Percentiles rank a stretch among this genome's conserved stretches.
phyloP scores from a whole-genome alignment of 148 eudicot genomes.

The Nepenthes mirabilis region DNA sequence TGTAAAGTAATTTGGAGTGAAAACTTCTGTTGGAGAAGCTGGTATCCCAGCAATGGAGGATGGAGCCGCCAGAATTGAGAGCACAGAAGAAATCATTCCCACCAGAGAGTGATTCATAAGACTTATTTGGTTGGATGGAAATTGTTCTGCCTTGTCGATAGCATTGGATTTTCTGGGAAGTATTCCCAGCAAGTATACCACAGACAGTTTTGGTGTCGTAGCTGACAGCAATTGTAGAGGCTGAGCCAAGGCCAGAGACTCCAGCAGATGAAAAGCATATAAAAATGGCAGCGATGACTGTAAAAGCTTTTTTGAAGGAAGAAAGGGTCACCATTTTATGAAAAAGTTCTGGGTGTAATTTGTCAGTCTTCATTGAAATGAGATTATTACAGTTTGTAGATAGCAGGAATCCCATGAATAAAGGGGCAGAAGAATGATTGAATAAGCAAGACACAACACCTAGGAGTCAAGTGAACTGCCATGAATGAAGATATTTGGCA shows the following conservation, averaged over 20 bases:
- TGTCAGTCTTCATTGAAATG: not conserved
- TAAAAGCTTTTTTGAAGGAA: slow-evolving; percentile 1
- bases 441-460: too few species aligned
- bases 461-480: too few species aligned
- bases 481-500: not conserved
- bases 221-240: slow-evolving; percentile 31
- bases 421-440: too few species aligned
- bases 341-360: slow-evolving; percentile 1
- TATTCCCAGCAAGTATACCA: slow-evolving; percentile 35
- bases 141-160: slow-evolving; percentile 13
- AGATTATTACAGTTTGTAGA: not conserved
- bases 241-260: slow-evolving; percentile 26
- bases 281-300: slow-evolving; percentile 9
- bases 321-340: slow-evolving; percentile 11
- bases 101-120: slow-evolving; percentile 34
- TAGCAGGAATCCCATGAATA: too few species aligned
- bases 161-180: slow-evolving; percentile 31
- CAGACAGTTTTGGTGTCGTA: slow-evolving; percentile 25
- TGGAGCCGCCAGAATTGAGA: slow-evolving; percentile 24
- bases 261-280: slow-evolving; percentile 2
- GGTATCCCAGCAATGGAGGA: slow-evolving; percentile 43
- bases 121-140: slow-evolving; percentile 21
- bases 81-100: slow-evolving; percentile 35
- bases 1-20: slow-evolving; percentile 12
- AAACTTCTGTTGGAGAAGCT: slow-evolving; percentile 9